Evolutionary conservation across 2,329 filamentous ascomycete genomes (phyloP).

Genomic region (Rachicladosporium sp.): DNA sequence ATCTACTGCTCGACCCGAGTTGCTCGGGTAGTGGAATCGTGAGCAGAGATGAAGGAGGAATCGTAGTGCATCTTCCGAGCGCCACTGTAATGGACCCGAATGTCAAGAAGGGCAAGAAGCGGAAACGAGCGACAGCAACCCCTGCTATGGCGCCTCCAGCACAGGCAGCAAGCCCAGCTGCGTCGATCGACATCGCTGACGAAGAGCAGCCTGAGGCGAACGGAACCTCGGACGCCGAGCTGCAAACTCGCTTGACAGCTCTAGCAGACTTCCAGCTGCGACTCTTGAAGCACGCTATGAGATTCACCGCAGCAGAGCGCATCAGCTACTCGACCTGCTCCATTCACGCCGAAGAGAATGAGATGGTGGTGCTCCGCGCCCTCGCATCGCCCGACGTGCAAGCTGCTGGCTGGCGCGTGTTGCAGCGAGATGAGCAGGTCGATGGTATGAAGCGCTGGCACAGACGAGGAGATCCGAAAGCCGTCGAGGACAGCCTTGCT

Average conservation of each 20-base stretch:
- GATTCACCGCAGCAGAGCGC: slow-evolving; percentile 60
- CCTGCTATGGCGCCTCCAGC: no score
- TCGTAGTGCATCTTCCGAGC: slow-evolving; percentile 51
- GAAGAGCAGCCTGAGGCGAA: slow-evolving; percentile 25
- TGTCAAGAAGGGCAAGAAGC: slow-evolving; percentile 17
- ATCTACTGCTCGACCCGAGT: slow-evolving; percentile 79
- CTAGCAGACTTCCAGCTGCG: slow-evolving; percentile 72
- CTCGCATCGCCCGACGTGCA: slow-evolving; percentile 55
- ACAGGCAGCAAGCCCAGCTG: no score
- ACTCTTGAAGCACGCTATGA: slow-evolving; percentile 72
- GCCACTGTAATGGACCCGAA: slow-evolving; percentile 3
- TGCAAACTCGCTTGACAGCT: slow-evolving; percentile 54
- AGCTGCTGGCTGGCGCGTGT: slow-evolving; percentile 62
- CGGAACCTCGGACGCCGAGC: slow-evolving; percentile 38
- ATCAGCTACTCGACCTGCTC: slow-evolving; percentile 95
- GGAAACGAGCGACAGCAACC: slow-evolving; percentile 13
- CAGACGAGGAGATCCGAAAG: slow-evolving; percentile 35
- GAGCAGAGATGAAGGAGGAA: slow-evolving; percentile 62
- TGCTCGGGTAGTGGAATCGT: slow-evolving; percentile 95
- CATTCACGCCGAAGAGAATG: slow-evolving; percentile 76
- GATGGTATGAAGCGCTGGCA: slow-evolving; percentile 65
- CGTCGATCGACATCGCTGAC: slow-evolving; percentile 19
- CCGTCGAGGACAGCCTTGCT: slow-evolving; percentile 6
- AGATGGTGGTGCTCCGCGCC: slow-evolving; percentile 64
- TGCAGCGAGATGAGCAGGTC: slow-evolving; percentile 60